Conservation (phyloP, 257 asterid species). For the Solanum peruvianum region DNA sequence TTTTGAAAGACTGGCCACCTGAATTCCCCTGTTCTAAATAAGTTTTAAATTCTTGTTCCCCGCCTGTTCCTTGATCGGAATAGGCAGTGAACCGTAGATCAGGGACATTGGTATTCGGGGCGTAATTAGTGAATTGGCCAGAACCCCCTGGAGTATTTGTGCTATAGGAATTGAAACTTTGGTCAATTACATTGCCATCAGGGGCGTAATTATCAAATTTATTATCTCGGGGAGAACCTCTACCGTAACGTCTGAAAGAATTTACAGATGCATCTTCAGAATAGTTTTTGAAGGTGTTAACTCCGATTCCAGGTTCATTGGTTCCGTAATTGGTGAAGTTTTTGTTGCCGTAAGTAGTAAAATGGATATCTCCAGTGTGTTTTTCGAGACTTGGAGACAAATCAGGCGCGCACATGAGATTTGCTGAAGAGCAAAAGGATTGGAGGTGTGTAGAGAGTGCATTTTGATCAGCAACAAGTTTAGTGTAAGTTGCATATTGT, state of each 20-base stretch:
- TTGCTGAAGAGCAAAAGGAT: slow-evolving; percentile 9
- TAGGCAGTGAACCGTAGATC: slow-evolving; percentile 50
- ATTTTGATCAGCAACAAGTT: slow-evolving; percentile 8
- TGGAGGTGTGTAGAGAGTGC: slow-evolving; percentile 6
- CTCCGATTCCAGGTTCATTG: slow-evolving; percentile 23
- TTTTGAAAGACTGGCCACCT: too few species aligned
- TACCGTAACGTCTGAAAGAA: slow-evolving; percentile 73
- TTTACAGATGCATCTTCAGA: slow-evolving; percentile 21
- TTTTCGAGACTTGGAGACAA: slow-evolving; percentile 5
- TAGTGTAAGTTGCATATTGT: slow-evolving; percentile 34
- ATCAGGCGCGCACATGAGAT: slow-evolving; percentile 11
- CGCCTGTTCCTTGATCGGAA: slow-evolving; percentile 45
- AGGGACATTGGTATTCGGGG: slow-evolving; percentile 25
- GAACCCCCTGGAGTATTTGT: slow-evolving; percentile 45
- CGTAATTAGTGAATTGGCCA: slow-evolving; percentile 44
- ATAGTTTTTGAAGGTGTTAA: slow-evolving; percentile 47
- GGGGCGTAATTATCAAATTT: slow-evolving; percentile 44
- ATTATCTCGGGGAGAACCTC: slow-evolving; percentile 45
- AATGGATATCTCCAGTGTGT: neutral
- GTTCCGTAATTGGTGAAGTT: slow-evolving; percentile 75
- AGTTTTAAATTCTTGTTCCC: slow-evolving; percentile 29
- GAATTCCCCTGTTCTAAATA: slow-evolving; percentile 17
- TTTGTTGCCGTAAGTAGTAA: neutral
- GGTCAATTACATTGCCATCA: slow-evolving; percentile 36
- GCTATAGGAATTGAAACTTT: slow-evolving; percentile 63